phyloP scores from a whole-genome alignment of 352 stramenopile genomes.

The Pythium periplocum region DNA sequence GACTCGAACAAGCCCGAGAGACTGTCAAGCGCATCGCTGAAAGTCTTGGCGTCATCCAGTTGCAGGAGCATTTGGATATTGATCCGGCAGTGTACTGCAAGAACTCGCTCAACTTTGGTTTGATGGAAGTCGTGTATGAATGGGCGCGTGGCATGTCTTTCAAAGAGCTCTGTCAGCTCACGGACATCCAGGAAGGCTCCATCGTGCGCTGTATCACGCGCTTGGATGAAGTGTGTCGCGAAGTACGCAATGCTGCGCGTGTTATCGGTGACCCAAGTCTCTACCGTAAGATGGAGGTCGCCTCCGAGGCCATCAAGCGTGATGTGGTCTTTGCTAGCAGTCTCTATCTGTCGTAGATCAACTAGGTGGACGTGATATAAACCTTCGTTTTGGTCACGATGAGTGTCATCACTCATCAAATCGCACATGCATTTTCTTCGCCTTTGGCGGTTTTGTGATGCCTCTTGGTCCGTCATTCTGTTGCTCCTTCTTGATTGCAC shows the following conservation, averaged over 20 bases:
- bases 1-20: conserved; percentile 73
- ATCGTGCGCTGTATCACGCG: conserved; percentile 97
- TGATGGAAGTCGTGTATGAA: conserved; percentile 96
- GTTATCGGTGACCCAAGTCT: conserved; percentile 94
- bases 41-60: conserved; percentile 73
- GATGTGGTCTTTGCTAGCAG: conserved; percentile 98
- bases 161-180: conserved; percentile 94
- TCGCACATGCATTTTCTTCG: conserved; percentile 22
- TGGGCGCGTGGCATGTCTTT: conserved; percentile 98
- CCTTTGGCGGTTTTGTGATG: conserved; percentile 1
- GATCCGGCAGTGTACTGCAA: conserved; percentile 91
- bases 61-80: conserved; percentile 81
- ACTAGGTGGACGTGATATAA: conserved; percentile 6
- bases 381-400: background rate
- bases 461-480: conserved; percentile 1
- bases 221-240: conserved; percentile 96
- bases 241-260: conserved; percentile 95
- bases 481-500: conserved; percentile 14
- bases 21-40: conserved; percentile 85
- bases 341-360: conserved; percentile 85
- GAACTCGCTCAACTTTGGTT: conserved; percentile 92
- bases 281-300: conserved; percentile 97
- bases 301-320: conserved; percentile 95
- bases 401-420: conserved; percentile 19
- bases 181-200: conserved; percentile 95